Evolutionary conservation across 129 eudicot species (phyloP), one percentile per base, ranked within the genome.

Genomic region (Flaveria robusta): DNA sequence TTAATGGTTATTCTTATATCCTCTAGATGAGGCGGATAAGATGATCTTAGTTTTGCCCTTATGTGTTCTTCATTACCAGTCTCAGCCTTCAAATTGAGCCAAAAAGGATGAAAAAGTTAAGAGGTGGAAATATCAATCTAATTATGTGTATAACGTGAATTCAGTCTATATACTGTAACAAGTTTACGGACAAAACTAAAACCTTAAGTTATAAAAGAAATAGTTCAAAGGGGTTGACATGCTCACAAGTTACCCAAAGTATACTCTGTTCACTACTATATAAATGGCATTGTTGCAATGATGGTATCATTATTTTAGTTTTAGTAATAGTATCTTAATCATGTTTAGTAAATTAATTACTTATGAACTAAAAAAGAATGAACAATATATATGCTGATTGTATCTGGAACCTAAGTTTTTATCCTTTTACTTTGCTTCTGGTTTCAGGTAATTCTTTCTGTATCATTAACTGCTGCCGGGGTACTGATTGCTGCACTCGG

Each of bases 401-500:
- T 62, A 9, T 0, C 24, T 62, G 42, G 13, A 14, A 8, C 6
- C 16, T 66, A 39, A 5, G 52, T 46, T 60, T 60, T 22, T 22
- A 20, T 24, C 27, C 3, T 7, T 29, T 51, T 46, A 13, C 7
- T 42, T 9, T 10, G 51, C 56, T n/a, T 83, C 52, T 29, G 62
- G 26, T 81, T 78, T 73, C 92, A 93, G 98, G 98, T 93, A 16
- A 80, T 87, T 79, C 87, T 93, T 27, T 93, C 98, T 59, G 98
- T 93, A 43, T 59, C 93, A 50, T 71, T 91, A 42, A 93, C 85
- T 29, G 98, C 98, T 71, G 93, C 91, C 8, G 98, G 98, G 65
- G 98, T 93, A 77, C 55, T 93, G 63, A 85, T 93, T 69, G 98
- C 98, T 71, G 98, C 97, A 49, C 87, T 93, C 15, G 98, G 98